Evolutionary conservation across 192 early-diverging fungal genomes (phyloP), one percentile per base, ranked within the genome.

Genomic region (Coemansia sp.): DNA sequence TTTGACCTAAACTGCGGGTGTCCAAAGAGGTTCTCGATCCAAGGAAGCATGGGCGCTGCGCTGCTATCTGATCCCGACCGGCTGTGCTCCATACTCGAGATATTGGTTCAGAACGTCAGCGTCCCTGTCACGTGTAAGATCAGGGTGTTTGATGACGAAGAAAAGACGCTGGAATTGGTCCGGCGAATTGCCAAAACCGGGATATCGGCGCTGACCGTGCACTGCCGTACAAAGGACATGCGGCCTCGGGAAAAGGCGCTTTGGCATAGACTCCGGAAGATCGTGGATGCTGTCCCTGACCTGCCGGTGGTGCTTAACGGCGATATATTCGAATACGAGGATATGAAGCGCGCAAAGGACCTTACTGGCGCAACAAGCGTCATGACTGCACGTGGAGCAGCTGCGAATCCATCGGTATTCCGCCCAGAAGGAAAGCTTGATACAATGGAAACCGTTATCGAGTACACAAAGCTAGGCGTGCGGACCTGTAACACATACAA

Each of bases 1-100:
- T 91, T 99, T 62, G 97, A 99, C 77, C 71, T 99, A 56, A 99
- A 99, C 82, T 99, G 97, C 76, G 97, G 97, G 4, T 99, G 97
- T 68, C 97, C 97, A 0, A 98, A 97, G 69, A 87, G 89, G 67
- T 99, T 99, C 67, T 99, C 97, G 10, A 75, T 96, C 16, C 89
- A 92, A 41, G 93, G 89, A 24, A 92, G 94, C 35, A 98, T 98
- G 96, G 97, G 96, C 18, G 92, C 95, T 11, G 94, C 93, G 7
- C 80, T 99, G 45, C 76, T 99, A 61, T 79, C 88, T 15, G 85
- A 95, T 43, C 96, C 94, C 7, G 94, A 96, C 48, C 84, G 86
- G 33, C 82, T 98, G 36, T 88, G 88, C 67, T 82, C 85, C 84
- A 95, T 95, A 43, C 82, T 95, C 8, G 68, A 69, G 0, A 88